Percentiles rank a stretch among this genome's conserved stretches.
These are phyloP conservation scores for Luffa acutangula DNA, from an alignment of 306 rosid species.

Conservation along the genomic window DNA sequence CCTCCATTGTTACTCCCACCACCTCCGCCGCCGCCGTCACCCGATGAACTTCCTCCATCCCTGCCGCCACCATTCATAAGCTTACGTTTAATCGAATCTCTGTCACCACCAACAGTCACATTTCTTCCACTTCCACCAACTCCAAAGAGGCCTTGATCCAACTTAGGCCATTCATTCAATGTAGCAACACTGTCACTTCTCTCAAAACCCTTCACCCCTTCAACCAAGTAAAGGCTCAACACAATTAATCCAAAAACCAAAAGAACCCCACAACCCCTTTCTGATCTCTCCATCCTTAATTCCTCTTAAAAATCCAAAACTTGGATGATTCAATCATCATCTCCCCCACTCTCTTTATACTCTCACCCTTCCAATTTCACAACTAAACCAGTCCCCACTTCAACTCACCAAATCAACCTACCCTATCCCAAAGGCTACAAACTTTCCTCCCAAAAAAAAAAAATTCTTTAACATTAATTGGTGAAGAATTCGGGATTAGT, in stretches of 20 bases:
- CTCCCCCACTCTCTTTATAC: constrained; percentile 8
- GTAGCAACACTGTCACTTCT: not conserved
- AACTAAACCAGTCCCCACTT: not conserved
- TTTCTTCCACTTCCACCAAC: not conserved
- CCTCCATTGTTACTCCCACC: constrained; percentile 4
- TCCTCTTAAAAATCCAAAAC: constrained; percentile 5
- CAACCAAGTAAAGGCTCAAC: constrained; percentile 12
- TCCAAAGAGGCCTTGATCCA: not conserved
- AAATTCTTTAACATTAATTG: not conserved
- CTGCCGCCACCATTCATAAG: constrained; percentile 2
- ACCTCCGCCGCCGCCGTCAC: constrained; percentile 6
- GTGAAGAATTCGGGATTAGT: not conserved
- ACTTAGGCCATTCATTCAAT: not conserved
- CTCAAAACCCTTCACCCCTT: not conserved
- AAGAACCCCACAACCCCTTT: not conserved
- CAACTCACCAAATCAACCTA: not conserved
- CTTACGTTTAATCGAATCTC: not conserved
- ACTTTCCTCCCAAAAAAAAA: not conserved
- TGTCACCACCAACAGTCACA: not conserved
- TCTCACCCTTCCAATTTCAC: not conserved
- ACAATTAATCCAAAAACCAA: constrained; percentile 11
- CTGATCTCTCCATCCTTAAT: constrained; percentile 3
- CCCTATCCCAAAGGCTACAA: not conserved
- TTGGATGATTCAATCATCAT: not conserved
- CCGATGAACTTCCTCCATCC: not conserved